Base-by-base conservation (phyloP, 371 early-diverging fungal species). In the Chytridiales sp. region DNA sequence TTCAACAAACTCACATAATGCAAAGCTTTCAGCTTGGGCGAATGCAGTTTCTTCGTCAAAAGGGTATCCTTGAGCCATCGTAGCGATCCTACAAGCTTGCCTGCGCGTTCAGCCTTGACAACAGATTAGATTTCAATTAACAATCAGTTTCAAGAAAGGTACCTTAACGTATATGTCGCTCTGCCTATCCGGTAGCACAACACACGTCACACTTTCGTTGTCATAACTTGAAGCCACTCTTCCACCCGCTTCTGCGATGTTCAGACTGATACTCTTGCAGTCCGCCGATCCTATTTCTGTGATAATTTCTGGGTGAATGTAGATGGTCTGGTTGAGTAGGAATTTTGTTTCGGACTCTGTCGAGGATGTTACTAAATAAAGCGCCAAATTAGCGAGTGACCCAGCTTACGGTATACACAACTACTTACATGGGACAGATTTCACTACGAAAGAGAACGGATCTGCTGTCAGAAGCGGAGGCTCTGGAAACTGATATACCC, bases 21-120 rank as follows among this genome's bases (percentile, higher is more conserved):
- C 32, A 68, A 47, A 5, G 51, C 36, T 21, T 56, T 47, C 3
- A 29, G 29, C 40, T 50, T 62, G 6, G 70, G 66, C 2, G 60
- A 35, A 19, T 34, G 5, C 15, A 66, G 13, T 3, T 35, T 9
- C 6, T 52, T 35, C 3, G 40, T 36, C 2, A 31, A 22, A 3
- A 70, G 24, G n/a, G 40, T 41, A 38, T 63, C 63, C 26, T 36
- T 49, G n/a, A 70, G 30, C 63, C 65, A 70, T 46, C 62, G 47
- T 3, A 38, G 39, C 1, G 59, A 52, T 15, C 74, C 89, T 1
- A 91, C 82, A 3, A 74, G 60, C 70, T 87, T 89, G n/a, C 81
- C 75, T 47, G 87, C 82, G 21, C 68, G 64, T 13, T 77, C 75
- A 0, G 88, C 75, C 63, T 70, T 24, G 15, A 61, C 70, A 24